Base-by-base conservation (phyloP, 2,329 filamentous ascomycete genomes). In the Cercospora sesami region DNA sequence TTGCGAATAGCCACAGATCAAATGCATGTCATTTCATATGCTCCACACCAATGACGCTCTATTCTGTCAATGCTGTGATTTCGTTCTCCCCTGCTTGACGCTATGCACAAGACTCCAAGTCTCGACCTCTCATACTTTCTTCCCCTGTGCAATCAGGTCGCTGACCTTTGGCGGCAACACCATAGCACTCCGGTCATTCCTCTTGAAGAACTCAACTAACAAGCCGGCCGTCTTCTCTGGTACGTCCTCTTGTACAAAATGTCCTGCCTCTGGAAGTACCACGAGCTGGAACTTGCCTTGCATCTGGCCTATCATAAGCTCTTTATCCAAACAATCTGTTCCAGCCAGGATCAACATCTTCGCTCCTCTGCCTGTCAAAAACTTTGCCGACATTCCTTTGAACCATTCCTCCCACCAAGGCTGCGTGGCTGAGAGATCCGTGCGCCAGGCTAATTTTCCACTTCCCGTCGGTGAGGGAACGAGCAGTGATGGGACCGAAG, bases 351-450 rank as follows among this genome's bases (percentile, higher is more conserved):
- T 81, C 61, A 97, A 81, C 69, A 96, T 79, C 79, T 97, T 97
- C 8, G 93, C 94, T 30, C 92, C 94, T 70, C 86, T 89, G 0
- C 91, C 92, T 63, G 85, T 86, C 53, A 97, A 84, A 77, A 98
- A 99, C 80, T 96, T 97, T 74, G 87, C 87, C 78, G 92, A 96
- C 74, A 98, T 84, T 0, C 93, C 93, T 10, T 87, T 85, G 76
- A 97, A 98, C 94, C 94, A 99, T 72, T 89, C 91, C 78, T 95
- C 90, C 94, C 94, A 99, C 79, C 94, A 98, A 0, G 91, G 89
- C 76, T 96, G 91, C 8, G 95, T 98, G 42, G 88, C 87, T 0
- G 86, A 87, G 28, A 98, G 84, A 76, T 97, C 89, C 3, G 95
- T 98, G 72, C 89, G 86, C 95, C 95, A 99, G 66, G 86, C 85